These are phyloP conservation scores for Elsinoe australis DNA, from an alignment of 2,329 filamentous ascomycete genomes.

Conservation along the genomic window DNA sequence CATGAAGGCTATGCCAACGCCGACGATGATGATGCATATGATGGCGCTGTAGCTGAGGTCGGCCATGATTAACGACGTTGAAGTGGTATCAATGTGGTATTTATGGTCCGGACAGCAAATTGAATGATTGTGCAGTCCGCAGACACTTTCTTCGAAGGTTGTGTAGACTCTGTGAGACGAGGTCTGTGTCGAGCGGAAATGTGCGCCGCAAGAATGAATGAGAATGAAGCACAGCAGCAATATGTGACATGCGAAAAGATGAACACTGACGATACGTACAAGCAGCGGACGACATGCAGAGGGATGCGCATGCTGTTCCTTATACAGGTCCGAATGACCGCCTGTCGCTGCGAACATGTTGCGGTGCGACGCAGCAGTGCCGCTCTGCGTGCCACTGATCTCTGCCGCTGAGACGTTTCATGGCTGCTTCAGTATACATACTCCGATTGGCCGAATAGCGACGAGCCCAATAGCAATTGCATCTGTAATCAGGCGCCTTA, in stretches of 20 bases:
- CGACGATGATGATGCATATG: conserved; percentile 8
- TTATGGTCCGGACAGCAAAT: too few relatives aligned
- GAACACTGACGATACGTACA: too few relatives aligned
- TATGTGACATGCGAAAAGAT: too few relatives aligned
- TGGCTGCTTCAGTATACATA: neutral
- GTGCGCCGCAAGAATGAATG: too few relatives aligned
- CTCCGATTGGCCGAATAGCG: neutral
- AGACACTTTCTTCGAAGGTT: too few relatives aligned
- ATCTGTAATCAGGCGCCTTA: neutral
- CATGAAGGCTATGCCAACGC: neutral
- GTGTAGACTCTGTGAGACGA: too few relatives aligned
- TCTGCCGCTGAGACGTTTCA: neutral
- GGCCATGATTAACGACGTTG: too few relatives aligned
- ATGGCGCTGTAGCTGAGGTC: conserved; percentile 11
- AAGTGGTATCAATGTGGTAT: too few relatives aligned
- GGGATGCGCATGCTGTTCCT: neutral
- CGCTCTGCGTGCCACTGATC: neutral
- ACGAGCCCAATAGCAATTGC: conserved; percentile 1
- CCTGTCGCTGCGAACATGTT: neutral
- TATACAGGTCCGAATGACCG: neutral
- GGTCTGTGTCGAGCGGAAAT: too few relatives aligned
- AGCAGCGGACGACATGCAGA: too few relatives aligned
- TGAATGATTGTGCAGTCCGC: too few relatives aligned
- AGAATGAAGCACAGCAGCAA: too few relatives aligned
- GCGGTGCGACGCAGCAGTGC: neutral